Base-by-base conservation (phyloP, 2,329 filamentous ascomycete genomes). In the Pleomassaria siparia region DNA sequence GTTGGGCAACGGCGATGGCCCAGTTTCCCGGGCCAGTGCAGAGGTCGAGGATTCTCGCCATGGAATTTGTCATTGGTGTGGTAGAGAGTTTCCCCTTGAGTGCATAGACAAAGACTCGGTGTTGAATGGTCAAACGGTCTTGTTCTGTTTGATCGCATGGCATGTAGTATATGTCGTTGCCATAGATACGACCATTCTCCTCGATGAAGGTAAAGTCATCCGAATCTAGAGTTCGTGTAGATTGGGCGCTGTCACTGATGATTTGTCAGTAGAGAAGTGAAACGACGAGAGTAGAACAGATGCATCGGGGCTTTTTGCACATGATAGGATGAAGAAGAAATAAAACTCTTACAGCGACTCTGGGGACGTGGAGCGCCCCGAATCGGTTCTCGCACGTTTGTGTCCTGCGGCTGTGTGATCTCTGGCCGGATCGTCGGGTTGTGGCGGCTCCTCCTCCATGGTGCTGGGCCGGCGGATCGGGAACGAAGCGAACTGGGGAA, bases 91-190 rank as follows among this genome's bases (percentile, higher is more conserved):
- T 65, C 6, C 67, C 68, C 43, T 66, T 59, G 5, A 72, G 55
- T 20, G 67, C 65, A 16, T 60, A 55, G 13, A 84, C 69, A 58
- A 82, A 86, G 39, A 86, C 79, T 60, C 86, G 82, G 54, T 87
- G 83, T 30, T 82, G 72, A 43, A 87, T 74, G 48, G 80, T 78
- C 42, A 85, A 66, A 33, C 84, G 80, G 37, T 82, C 81, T 64
- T 86, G 82, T 60, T 87, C 84, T 37, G 76, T 70, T 37, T 85
- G 80, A 58, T 87, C 84, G 63, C 85, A 86, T 12, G 84, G 84
- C 77, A 86, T 84, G 63, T 76, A 83, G 59, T 86, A 87, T 26
- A 76, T 75, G 26, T 79, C 74, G 59, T 84, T 84, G 61, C 83
- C 85, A 54, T 85, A 80, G 21, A 70, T 77, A 18, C 84, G 80